These are phyloP conservation scores for Chaetomium sp. DNA, from an alignment of 2,329 filamentous ascomycete species.

Conservation along the genomic window DNA sequence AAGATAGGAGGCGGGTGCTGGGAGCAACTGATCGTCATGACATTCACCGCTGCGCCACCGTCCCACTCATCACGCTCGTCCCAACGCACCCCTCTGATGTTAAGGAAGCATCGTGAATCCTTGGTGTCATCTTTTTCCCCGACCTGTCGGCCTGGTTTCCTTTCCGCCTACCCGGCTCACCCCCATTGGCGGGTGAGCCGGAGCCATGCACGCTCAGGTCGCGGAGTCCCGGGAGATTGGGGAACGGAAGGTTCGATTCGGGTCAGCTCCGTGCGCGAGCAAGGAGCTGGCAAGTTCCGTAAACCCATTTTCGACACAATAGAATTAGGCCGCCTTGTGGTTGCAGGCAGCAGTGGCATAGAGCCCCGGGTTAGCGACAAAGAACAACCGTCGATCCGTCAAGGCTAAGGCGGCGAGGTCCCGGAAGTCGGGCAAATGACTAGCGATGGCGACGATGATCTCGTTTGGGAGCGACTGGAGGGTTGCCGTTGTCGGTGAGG, in stretches of 20 bases:
- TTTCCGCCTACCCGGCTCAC: no score
- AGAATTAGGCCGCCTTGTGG: not conserved
- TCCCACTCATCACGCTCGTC: no score
- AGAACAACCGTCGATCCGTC: not conserved
- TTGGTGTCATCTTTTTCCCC: no score
- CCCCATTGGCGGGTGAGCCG: no score
- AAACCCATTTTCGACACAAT: conserved; percentile 7
- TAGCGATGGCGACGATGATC: conserved; percentile 2
- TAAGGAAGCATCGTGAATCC: no score
- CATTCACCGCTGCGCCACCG: no score
- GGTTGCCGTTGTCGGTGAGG: not conserved
- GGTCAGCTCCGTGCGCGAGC: not conserved
- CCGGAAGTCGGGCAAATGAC: not conserved
- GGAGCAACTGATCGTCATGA: no score
- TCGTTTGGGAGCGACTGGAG: not conserved
- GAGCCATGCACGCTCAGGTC: no score
- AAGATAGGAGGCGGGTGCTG: no score
- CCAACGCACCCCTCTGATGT: no score
- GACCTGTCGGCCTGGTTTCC: no score
- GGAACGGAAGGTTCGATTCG: not conserved
- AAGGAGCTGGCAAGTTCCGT: not conserved
- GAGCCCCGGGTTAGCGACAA: not conserved
- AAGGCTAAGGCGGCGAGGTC: conserved; percentile 1
- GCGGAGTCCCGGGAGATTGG: not conserved
- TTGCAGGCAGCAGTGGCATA: not conserved